Evolutionary conservation across 306 rosid species (phyloP).

Genomic region (Malus sieversii): DNA sequence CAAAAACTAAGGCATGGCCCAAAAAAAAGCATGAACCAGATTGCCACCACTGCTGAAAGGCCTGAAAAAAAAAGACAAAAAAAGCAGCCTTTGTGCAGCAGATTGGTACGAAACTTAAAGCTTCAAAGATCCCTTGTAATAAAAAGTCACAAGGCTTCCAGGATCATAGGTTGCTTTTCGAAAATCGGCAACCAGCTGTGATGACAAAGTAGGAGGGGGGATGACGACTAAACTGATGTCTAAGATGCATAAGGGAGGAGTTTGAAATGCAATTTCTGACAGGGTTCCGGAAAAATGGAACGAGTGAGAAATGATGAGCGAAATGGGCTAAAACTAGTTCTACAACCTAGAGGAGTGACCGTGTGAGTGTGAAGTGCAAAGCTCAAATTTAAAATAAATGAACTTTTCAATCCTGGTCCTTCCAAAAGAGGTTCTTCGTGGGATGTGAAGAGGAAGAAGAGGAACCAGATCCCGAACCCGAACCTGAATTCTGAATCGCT

Average conservation of each 20-base stretch:
- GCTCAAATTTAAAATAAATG: neutral
- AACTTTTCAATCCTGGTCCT: constrained; percentile 41
- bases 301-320: neutral
- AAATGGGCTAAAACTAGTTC: neutral
- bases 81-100: constrained; percentile 32
- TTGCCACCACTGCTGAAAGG: constrained; percentile 26
- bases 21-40: constrained; percentile 5
- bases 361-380: neutral
- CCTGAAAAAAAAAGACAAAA: constrained; percentile 11
- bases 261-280: neutral
- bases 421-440: constrained; percentile 47
- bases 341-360: neutral
- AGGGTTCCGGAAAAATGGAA: neutral
- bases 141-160: constrained; percentile 5
- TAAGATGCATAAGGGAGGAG: neutral
- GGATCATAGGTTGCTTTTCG: constrained; percentile 30
- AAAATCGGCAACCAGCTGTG: constrained; percentile 40
- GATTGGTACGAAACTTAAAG: constrained; percentile 2
- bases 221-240: neutral
- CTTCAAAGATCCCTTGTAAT: constrained; percentile 8
- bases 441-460: constrained; percentile 39
- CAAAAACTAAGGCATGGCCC: constrained; percentile 1
- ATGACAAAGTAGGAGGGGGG: neutral
- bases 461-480: constrained; percentile 24
- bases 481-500: no score